Conservation (phyloP, 176 grass and related monocot species). For the Alopecurus myosuroides region DNA sequence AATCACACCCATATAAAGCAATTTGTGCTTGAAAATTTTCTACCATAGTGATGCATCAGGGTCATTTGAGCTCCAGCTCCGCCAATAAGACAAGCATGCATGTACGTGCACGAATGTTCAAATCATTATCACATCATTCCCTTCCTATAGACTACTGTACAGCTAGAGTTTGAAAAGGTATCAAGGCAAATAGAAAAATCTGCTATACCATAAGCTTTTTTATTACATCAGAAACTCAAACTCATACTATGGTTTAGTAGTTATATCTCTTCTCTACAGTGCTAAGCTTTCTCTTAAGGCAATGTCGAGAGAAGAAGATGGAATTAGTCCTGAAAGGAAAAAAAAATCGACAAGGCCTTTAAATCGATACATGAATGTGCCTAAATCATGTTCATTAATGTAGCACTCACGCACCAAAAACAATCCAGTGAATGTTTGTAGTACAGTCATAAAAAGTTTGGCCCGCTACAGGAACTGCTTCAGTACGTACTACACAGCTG, state of each 20-base stretch:
- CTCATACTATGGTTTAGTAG: not conserved
- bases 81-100: conserved; percentile 1
- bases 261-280: not conserved
- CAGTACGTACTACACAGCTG: conserved; percentile 24
- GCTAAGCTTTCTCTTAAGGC: not conserved
- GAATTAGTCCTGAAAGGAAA: not conserved
- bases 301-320: not conserved
- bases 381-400: conserved; percentile 49
- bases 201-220: not conserved
- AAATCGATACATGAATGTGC: conserved; percentile 46
- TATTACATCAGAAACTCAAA: not conserved
- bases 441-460: conserved; percentile 26
- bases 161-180: not conserved
- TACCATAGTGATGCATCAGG: no score
- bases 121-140: conserved; percentile 22
- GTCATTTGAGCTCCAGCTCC: no score
- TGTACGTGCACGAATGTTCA: conserved; percentile 7
- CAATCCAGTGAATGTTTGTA: conserved; percentile 45
- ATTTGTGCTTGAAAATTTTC: no score
- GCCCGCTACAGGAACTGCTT: conserved; percentile 9
- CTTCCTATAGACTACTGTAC: not conserved
- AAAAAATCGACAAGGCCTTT: conserved; percentile 35
- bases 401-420: conserved; percentile 33
- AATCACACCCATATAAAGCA: no score
- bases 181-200: not conserved